Conservation (phyloP, 2,329 filamentous ascomycete genomes). For the Exophiala sp. region DNA sequence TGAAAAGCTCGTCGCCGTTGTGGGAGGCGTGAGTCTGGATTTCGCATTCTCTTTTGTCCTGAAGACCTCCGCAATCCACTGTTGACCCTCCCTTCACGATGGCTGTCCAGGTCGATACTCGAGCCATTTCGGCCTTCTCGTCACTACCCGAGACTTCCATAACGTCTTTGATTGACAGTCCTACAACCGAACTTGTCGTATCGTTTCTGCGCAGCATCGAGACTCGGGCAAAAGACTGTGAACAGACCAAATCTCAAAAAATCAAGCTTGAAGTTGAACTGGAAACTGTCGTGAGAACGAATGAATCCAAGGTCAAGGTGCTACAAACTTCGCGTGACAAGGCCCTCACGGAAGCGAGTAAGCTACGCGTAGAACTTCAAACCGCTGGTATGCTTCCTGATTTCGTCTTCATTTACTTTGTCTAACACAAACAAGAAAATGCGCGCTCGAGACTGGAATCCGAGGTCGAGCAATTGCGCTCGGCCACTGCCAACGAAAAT, state of each 20-base stretch:
- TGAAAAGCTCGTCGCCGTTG: conserved; percentile 10
- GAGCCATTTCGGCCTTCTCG: conserved; percentile 55
- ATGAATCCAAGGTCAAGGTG: conserved; percentile 73
- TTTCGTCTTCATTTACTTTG: neutral
- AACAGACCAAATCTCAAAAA: conserved; percentile 79
- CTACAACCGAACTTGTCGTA: conserved; percentile 71
- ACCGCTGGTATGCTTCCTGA: conserved; percentile 61
- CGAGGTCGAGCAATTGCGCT: conserved; percentile 71
- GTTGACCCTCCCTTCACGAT: conserved; percentile 35
- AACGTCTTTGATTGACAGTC: conserved; percentile 50
- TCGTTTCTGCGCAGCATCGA: conserved; percentile 68
- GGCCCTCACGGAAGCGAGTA: conserved; percentile 74
- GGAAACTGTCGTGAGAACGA: conserved; percentile 77
- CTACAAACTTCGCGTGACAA: conserved; percentile 79
- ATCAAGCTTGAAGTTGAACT: conserved; percentile 85
- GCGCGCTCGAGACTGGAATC: conserved; percentile 68
- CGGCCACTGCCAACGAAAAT: conserved; percentile 59
- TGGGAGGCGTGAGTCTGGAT: conserved; percentile 6
- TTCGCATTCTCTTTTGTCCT: neutral
- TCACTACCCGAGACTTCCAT: conserved; percentile 52
- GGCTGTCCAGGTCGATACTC: conserved; percentile 54
- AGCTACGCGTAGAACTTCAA: conserved; percentile 71
- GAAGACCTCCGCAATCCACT: neutral
- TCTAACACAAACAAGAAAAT: conserved; percentile 55
- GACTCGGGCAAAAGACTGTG: conserved; percentile 73